Evolutionary conservation across 176 grass and related monocot species (phyloP), one percentile per base, ranked within the genome.

Genomic region (Ananas comosus): DNA sequence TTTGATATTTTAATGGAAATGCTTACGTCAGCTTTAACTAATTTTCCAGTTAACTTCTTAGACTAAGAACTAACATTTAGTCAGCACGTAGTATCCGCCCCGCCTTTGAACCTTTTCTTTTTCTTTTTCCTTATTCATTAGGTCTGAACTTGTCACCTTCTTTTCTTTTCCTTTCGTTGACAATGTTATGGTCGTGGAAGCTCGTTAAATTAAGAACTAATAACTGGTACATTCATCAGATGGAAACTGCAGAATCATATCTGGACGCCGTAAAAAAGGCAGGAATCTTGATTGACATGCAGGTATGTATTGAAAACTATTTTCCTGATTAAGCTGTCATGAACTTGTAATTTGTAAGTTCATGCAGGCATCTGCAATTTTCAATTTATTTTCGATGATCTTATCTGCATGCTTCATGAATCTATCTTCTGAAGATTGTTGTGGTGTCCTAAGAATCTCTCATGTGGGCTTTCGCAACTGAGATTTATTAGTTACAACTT

Each of bases 231-330:
- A 76, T 80, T 74, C 13, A 50, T 85, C 83, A 96, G 93, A 83
- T 96, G 65, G 83, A 96, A 87, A 66, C 29, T 80, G 93, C 93
- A 63, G 93, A 96, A 80, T 80, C 81, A 63, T 96, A 96, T 89
- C 75, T 92, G 63, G 70, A 23, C 73, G 65, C 52, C 11, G 56
- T 96, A 54, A 85, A 74, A 78, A 78, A 87, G 11, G 77, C 88
- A 72, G 93, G 93, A 50, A 87, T 96, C 58, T 28, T 89, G 83
- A 85, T 96, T 89, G 84, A 85, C 65, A 90, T 90, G 67, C 58
- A 96, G 86, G 88, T 96, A 72, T 75, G 2, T 42, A 6, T 33
- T 14, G n/a, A 59, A 59, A 59, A 21, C 7, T 59, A 59, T 18
- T 59, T 18, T 59, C 13, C 19, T 21, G n/a, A 9, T 18, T 8